Conservation (phyloP, 140 eudicot species). For the Bidens hawaiensis region DNA sequence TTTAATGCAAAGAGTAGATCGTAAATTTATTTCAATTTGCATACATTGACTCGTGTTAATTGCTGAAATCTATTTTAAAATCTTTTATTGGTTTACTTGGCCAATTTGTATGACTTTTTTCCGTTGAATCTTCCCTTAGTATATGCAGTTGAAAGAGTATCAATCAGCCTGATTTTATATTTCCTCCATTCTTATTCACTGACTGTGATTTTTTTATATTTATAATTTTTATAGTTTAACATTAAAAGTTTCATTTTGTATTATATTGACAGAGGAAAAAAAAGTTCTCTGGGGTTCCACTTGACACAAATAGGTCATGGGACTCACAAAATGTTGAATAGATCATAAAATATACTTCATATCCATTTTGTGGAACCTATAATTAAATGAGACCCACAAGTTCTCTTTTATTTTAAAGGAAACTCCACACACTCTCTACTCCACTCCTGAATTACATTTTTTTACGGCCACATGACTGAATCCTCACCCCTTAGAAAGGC, state of each 20-base stretch:
- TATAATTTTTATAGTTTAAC: too few relatives aligned
- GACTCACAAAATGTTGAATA: not conserved
- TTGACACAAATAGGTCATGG: not conserved
- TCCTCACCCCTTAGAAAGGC: too few relatives aligned
- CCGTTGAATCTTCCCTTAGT: not conserved
- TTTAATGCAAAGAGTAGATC: not conserved
- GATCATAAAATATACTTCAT: not conserved
- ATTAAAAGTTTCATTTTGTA: too few relatives aligned
- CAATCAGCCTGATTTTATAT: not conserved
- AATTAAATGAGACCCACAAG: slow-evolving; percentile 6
- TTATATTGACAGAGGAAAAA: too few relatives aligned
- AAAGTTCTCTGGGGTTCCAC: not conserved
- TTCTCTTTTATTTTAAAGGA: too few relatives aligned
- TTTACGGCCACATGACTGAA: too few relatives aligned
- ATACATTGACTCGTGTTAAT: not conserved
- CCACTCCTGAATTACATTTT: too few relatives aligned
- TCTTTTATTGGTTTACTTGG: not conserved
- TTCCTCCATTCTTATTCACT: not conserved
- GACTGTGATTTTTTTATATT: too few relatives aligned
- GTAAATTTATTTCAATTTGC: too few relatives aligned
- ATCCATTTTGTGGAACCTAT: not conserved
- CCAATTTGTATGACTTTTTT: not conserved
- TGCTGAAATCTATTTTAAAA: not conserved
- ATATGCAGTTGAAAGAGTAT: not conserved
- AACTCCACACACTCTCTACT: too few relatives aligned